Conservation (phyloP, 352 stramenopile genomes). For the Pythium folliculosum region DNA sequence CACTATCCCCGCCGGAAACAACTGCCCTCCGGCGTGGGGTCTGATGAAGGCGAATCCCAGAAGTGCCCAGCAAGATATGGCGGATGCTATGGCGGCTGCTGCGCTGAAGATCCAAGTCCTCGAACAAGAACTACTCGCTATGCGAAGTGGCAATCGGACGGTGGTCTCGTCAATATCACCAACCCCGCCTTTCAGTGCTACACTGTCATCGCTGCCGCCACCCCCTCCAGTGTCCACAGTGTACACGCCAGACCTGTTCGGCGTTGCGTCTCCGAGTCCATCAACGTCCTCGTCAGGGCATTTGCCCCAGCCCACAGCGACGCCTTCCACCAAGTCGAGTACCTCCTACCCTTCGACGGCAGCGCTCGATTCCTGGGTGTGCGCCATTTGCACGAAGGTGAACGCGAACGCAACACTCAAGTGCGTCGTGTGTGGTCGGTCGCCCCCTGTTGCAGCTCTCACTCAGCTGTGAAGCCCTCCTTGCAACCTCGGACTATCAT, state of each 20-base stretch:
- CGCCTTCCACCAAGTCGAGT: no score
- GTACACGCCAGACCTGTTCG: conserved; percentile 2
- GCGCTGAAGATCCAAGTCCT: conserved; percentile 47
- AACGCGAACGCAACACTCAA: conserved; percentile 49
- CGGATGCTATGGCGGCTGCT: conserved; percentile 54
- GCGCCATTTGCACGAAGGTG: conserved; percentile 69
- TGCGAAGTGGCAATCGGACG: not conserved
- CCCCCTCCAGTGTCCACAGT: conserved; percentile 16
- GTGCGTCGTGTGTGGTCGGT: conserved; percentile 73
- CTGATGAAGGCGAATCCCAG: conserved; percentile 9
- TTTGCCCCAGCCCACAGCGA: no score
- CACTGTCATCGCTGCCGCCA: conserved; percentile 14
- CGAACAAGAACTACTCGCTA: conserved; percentile 48
- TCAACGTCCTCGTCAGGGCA: not conserved
- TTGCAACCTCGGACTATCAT: no score
- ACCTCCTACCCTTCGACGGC: conserved; percentile 2
- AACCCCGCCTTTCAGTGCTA: not conserved
- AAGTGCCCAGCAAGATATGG: conserved; percentile 56
- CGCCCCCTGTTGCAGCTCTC: conserved; percentile 35
- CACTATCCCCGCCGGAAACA: conserved; percentile 43
- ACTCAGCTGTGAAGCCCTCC: conserved; percentile 13
- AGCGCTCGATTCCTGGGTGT: conserved; percentile 50
- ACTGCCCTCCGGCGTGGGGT: conserved; percentile 45
- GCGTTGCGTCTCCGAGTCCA: not conserved
- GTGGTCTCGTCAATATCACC: not conserved